Base-by-base conservation (phyloP, 148 eudicot species). In the Rheum nobile region DNA sequence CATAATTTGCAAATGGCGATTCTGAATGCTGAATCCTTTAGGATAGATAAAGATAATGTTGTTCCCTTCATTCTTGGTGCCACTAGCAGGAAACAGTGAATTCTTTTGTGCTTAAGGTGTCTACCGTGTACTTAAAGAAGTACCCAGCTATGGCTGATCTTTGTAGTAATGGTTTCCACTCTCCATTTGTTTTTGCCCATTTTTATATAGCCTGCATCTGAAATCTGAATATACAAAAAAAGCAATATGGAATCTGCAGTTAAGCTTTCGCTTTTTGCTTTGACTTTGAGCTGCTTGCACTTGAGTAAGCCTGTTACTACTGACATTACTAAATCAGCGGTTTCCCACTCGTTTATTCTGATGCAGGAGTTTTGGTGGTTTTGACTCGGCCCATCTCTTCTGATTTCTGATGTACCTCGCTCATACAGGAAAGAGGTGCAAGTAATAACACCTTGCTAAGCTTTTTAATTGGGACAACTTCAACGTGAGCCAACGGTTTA, bases 371-470 rank as follows among this genome's bases (percentile, higher is more conserved):
- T 29, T 14, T 65, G 41, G 41, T 14, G 70, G 11, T 32, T 4
- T 55, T 0, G 3, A 8, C 3, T 10, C 28, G 12, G 29, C 29
- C 63, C 28, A 55, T 55, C 31, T 55, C 63, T 39, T 39, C 70
- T 29, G 39, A 65, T 65, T 16, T 32, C 70, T 65, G 39, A 21
- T 65, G 39, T 32, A 32, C 41, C 39, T 34, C 39, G 22, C 41
- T 65, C 70, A 28, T 16, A 32, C 70, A 65, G 4, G 41, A 57
- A 28, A 57, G 70, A 65, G 39, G 39, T 65, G 70, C 69, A 63
- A 63, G n/a, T 31, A 63, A 32, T 63, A 63, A 32, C 39, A 31
- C 39, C 39, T 14, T 63, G 31, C 7, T 31, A 29, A 16, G 21
- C 41, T 1, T 1, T 39, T 6, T 26, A 65, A 34, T 19, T 65